Percentiles rank a stretch among this genome's conserved stretches.
phyloP scores from a whole-genome alignment of 176 grass and related monocot species.

The Hordeum vulgare region MorexV3_pseudomolecules_assembly NC_058522.1:48489769-48490268 shows the following conservation, averaged over 20 bases:
- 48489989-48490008: slow-evolving; percentile 87
- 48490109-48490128: neutral
- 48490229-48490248: slow-evolving; percentile 62
- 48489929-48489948: slow-evolving; percentile 54
- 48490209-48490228: slow-evolving; percentile 74
- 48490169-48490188: neutral
- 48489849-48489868: neutral
- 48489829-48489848: neutral
- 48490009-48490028: slow-evolving; percentile 60
- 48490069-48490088: neutral
- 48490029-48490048: neutral
- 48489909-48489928: slow-evolving; percentile 72
- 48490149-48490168: neutral
- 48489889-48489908: neutral
- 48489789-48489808: neutral
- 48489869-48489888: neutral
- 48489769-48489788: neutral
- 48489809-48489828: neutral
- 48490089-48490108: neutral
- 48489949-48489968: slow-evolving; percentile 48
- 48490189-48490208: slow-evolving; percentile 31
- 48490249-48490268: slow-evolving; percentile 57
- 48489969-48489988: slow-evolving; percentile 63
- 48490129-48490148: neutral
- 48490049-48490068: slow-evolving; percentile 6